phyloP scores from a whole-genome alignment of 495 filamentous ascomycete genomes.

The Glonium stellatum region DNA sequence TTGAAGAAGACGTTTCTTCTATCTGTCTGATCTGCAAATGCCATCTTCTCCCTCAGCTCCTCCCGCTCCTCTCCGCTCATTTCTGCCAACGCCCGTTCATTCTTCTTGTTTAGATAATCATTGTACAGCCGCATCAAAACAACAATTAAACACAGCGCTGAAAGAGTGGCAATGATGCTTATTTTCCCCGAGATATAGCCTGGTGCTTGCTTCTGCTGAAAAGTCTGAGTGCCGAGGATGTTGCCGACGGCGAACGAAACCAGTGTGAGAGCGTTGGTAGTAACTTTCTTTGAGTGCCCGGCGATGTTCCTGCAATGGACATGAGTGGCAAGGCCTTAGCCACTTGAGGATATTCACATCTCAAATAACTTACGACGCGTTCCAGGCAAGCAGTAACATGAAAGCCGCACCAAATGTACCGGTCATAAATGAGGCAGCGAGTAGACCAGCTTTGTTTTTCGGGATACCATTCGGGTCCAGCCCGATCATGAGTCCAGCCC shows the following conservation, averaged over 20 bases:
- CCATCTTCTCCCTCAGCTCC: constrained; percentile 32
- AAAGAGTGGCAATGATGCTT: constrained; percentile 33
- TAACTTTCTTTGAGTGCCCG: constrained; percentile 34
- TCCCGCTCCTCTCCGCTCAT: constrained; percentile 30
- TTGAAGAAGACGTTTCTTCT: constrained; percentile 37
- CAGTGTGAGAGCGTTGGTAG: constrained; percentile 9
- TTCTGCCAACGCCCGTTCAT: constrained; percentile 24
- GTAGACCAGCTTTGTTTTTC: constrained; percentile 34
- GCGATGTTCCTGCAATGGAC: constrained; percentile 21
- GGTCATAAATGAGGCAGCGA: constrained; percentile 34
- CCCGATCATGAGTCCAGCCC: constrained; percentile 37
- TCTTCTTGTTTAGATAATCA: constrained; percentile 32
- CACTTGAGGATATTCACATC: too few relatives aligned
- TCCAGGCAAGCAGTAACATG: constrained; percentile 30
- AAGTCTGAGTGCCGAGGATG: constrained; percentile 26
- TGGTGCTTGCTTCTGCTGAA: constrained; percentile 20
- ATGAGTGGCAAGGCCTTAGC: constrained; percentile 18
- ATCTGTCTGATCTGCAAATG: constrained; percentile 37
- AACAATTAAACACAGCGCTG: constrained; percentile 29
- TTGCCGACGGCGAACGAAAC: constrained; percentile 9
- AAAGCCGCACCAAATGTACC: constrained; percentile 33
- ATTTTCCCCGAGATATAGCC: constrained; percentile 35
- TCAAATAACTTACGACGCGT: not conserved
- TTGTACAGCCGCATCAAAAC: constrained; percentile 33
- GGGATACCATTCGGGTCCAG: constrained; percentile 33